Conservation (phyloP, 306 rosid genomes). For the Vicia villosa region DNA sequence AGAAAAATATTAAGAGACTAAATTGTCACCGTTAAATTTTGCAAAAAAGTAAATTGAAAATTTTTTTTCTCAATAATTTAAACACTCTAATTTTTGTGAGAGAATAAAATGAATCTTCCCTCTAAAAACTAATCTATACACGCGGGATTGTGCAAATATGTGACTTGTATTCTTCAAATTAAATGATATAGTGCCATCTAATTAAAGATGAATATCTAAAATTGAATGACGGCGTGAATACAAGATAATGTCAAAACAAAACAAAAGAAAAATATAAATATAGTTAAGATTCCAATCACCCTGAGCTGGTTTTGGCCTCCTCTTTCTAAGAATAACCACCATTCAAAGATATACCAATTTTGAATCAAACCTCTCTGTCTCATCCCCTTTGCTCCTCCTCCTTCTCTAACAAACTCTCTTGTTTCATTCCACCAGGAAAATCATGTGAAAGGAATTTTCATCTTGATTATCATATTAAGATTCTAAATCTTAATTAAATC, state of each 20-base stretch:
- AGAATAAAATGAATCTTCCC: too few relatives aligned
- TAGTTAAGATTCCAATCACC: constrained; percentile 51
- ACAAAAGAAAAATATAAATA: constrained; percentile 42
- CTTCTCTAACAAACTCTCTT: background rate
- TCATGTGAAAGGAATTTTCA: constrained; percentile 33
- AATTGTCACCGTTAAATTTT: too few relatives aligned
- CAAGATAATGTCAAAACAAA: background rate
- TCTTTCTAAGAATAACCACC: constrained; percentile 66
- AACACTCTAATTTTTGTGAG: too few relatives aligned
- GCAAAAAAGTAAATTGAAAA: too few relatives aligned
- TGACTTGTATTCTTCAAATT: too few relatives aligned
- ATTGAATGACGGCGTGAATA: too few relatives aligned
- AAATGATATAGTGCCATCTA: too few relatives aligned
- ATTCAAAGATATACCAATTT: constrained; percentile 52
- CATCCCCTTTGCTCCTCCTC: background rate
- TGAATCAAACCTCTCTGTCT: constrained; percentile 28
- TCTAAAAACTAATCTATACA: too few relatives aligned
- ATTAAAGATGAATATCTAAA: too few relatives aligned
- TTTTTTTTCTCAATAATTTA: too few relatives aligned
- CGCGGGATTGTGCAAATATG: too few relatives aligned
- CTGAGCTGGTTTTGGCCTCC: constrained; percentile 36
- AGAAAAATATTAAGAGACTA: too few relatives aligned
- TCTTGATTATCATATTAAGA: background rate
- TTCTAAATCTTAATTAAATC: constrained; percentile 8
- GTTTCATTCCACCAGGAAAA: constrained; percentile 34